Evolutionary conservation across 164 flowering plant genomes (phyloP), one percentile per base, ranked within the genome.

Genomic region (Magnolia kwangsiensis): DNA sequence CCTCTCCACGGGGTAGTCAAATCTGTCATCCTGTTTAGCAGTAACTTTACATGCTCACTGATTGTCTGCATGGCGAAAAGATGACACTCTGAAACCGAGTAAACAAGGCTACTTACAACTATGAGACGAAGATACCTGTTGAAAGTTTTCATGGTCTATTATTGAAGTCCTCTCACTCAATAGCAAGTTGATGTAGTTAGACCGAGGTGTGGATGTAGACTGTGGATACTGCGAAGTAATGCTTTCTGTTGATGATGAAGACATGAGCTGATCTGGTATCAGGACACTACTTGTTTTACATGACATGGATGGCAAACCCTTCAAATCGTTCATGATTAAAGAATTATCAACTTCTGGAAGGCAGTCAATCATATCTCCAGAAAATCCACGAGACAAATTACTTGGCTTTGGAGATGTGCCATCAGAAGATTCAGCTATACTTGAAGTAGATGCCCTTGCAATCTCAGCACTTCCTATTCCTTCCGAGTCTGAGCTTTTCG

Each of bases 211-310:
- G 77, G 98, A 93, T 70, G 94, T 89, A 76, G 87, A 73, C 55
- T 88, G 81, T 75, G 98, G 96, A 76, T 97, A 94, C 73, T 89
- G 80, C 18, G 99, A 98, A 67, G 98, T 93, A 77, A 86, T 83
- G 84, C 93, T 92, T 75, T 92, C 98, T 14, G 81, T 78, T 51
- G 97, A 89, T 74, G 92, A 85, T 51, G 81, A 73, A 75, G 78
- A 87, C 68, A 76, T 74, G 50, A 80, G 78, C 18, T 21, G 69
- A 77, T 85, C 88, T 71, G 85, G 80, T 21, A 58, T 73, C 37
- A 72, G 10, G 7, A 18, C 14, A 9, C 78, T 67, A 78, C 64
- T 84, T 23, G 76, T 74, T 58, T 87, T 89, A 73, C 84, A 80
- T 73, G 90, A 76, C 21, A 83, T 55, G n/a, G 86, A 86, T 11